Conservation (phyloP, 768 basidiomycete species). For the Pisolithus orientalis region DNA sequence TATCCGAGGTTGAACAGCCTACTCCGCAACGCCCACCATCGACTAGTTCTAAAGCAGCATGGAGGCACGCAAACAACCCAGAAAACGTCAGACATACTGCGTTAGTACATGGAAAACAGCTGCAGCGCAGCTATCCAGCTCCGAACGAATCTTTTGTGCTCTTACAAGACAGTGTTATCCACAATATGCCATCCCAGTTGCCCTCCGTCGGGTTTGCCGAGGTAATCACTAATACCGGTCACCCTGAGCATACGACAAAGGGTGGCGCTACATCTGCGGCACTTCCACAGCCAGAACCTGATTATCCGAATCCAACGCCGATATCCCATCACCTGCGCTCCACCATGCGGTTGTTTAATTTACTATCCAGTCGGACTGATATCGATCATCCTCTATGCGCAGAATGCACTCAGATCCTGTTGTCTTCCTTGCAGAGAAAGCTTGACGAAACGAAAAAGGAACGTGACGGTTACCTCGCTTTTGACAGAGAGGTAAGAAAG, state of each 20-base stretch:
- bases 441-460: constrained; percentile 89
- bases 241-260: constrained; percentile 22
- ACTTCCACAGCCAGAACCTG: constrained; percentile 38
- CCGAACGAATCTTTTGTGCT: constrained; percentile 91
- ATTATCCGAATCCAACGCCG: constrained; percentile 62
- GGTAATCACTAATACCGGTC: constrained; percentile 35
- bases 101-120: constrained; percentile 56
- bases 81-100: constrained; percentile 38
- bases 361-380: constrained; percentile 69
- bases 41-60: constrained; percentile 51
- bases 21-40: constrained; percentile 39
- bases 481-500: constrained; percentile 81
- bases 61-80: constrained; percentile 50
- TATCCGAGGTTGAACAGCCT: constrained; percentile 40
- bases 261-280: constrained; percentile 19
- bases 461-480: constrained; percentile 88
- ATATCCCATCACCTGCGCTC: constrained; percentile 75
- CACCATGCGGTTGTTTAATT: constrained; percentile 65
- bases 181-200: constrained; percentile 54
- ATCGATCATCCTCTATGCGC: constrained; percentile 93
- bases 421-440: constrained; percentile 68
- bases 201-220: constrained; percentile 39
- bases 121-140: constrained; percentile 44
- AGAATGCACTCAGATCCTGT: constrained; percentile 84
- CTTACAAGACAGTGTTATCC: constrained; percentile 76